phyloP scores from a whole-genome alignment of 2,329 filamentous ascomycete genomes.

The Aphanocladium album region DNA sequence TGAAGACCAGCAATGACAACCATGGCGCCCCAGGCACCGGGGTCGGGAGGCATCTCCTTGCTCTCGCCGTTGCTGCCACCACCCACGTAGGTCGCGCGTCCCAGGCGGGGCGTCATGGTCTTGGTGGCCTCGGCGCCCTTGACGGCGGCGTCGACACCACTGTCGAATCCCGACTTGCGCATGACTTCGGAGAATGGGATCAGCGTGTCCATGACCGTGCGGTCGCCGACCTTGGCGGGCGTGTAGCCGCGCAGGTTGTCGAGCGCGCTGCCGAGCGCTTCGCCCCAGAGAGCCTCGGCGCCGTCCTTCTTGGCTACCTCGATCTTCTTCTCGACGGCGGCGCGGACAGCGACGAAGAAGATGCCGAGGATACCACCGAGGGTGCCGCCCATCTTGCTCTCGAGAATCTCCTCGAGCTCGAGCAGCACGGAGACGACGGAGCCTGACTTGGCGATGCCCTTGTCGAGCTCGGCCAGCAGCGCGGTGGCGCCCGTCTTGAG shows the following conservation, averaged over 20 bases:
- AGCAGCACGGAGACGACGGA: constrained; percentile 44
- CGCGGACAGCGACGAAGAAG: constrained; percentile 45
- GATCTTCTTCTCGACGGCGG: constrained; percentile 36
- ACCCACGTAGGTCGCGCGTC: constrained; percentile 64
- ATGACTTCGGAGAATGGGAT: constrained; percentile 49
- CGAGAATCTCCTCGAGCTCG: constrained; percentile 50
- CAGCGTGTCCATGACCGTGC: constrained; percentile 53
- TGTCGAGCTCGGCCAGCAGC: constrained; percentile 42
- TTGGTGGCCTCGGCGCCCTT: constrained; percentile 58
- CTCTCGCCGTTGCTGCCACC: constrained; percentile 52
- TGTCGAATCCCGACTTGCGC: constrained; percentile 45
- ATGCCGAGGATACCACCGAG: constrained; percentile 50
- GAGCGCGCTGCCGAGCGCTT: constrained; percentile 38
- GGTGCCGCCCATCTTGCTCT: constrained; percentile 50
- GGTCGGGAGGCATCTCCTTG: constrained; percentile 56
- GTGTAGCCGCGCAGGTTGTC: constrained; percentile 47
- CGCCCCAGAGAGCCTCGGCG: constrained; percentile 37
- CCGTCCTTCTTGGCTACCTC: constrained; percentile 25
- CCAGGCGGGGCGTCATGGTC: constrained; percentile 59
- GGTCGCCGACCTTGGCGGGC: constrained; percentile 49
- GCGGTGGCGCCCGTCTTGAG: constrained; percentile 48
- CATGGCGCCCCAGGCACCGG: constrained; percentile 66
- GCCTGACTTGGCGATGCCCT: constrained; percentile 34
- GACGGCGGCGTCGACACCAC: constrained; percentile 54
- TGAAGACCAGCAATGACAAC: constrained; percentile 42